Evolutionary conservation across 148 eudicot species (phyloP).

Genomic region (Beta vulgaris): DNA sequence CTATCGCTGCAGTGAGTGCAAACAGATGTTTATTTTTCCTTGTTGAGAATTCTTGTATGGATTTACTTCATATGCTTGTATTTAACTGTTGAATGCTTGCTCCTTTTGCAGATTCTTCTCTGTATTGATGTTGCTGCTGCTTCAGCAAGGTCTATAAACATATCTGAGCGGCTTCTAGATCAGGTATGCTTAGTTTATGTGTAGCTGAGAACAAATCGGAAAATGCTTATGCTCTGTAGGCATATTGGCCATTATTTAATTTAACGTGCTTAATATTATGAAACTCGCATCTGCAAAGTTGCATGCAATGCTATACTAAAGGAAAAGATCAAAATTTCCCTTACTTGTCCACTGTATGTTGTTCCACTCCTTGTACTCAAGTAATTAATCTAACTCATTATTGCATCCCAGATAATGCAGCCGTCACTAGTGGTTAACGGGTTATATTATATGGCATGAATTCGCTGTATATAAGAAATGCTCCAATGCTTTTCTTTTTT

Average conservation of each 20-base stretch:
- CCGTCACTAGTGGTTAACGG: too few species aligned
- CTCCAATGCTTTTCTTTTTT: too few species aligned
- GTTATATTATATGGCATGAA: too few species aligned
- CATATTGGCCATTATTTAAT: background rate
- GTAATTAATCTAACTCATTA: too few species aligned
- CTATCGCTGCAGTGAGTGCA: constrained; percentile 72
- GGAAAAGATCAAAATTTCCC: too few species aligned
- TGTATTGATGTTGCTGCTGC: constrained; percentile 92
- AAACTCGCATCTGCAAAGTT: background rate
- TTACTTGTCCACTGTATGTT: too few species aligned
- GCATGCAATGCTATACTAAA: too few species aligned
- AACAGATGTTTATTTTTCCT: background rate
- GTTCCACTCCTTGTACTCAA: too few species aligned
- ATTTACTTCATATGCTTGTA: constrained; percentile 2
- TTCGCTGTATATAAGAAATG: too few species aligned
- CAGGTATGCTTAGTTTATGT: constrained; percentile 49
- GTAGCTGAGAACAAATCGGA: background rate
- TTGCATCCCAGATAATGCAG: too few species aligned
- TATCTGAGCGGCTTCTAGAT: constrained; percentile 74
- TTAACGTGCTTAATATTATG: background rate
- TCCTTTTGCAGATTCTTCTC: constrained; percentile 62
- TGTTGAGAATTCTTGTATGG: background rate
- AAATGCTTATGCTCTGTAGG: background rate
- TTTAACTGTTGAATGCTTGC: background rate
- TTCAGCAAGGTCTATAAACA: constrained; percentile 59